phyloP scores from a whole-genome alignment of 179 eudicot genomes.

The Spergularia azorica region DNA sequence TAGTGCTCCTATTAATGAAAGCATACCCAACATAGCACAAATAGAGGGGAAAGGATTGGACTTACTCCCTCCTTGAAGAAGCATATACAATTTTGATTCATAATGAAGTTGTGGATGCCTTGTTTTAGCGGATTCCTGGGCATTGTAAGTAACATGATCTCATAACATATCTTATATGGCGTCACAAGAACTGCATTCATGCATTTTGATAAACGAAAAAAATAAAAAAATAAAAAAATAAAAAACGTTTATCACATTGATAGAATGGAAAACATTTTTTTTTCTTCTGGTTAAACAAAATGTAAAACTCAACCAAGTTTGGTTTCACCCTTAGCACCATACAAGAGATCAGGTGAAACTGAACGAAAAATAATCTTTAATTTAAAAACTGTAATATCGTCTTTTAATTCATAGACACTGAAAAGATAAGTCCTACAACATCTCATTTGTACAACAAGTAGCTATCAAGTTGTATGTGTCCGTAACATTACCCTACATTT shows the following conservation, averaged over 20 bases:
- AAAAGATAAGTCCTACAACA: too few relatives aligned
- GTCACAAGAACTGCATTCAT: background rate
- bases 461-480: too few relatives aligned
- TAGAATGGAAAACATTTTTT: background rate
- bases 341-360: too few relatives aligned
- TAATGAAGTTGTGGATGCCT: constrained; percentile 97
- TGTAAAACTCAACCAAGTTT: background rate
- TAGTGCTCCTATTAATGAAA: background rate
- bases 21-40: background rate
- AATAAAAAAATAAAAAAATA: background rate
- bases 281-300: background rate
- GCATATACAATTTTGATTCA: constrained; percentile 85
- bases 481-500: too few relatives aligned
- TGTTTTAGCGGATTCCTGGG: constrained; percentile 84
- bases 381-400: too few relatives aligned
- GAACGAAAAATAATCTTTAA: too few relatives aligned
- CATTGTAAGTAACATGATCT: background rate
- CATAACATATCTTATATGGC: background rate
- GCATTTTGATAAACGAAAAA: background rate
- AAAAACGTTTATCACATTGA: too few relatives aligned
- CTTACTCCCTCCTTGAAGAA: constrained; percentile 98
- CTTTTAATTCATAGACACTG: too few relatives aligned
- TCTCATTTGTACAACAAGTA: too few relatives aligned
- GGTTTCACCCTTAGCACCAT: too few relatives aligned
- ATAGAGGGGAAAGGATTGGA: background rate